Conservation (phyloP, 192 early-diverging fungal species). For the Backusella luteola region DNA sequence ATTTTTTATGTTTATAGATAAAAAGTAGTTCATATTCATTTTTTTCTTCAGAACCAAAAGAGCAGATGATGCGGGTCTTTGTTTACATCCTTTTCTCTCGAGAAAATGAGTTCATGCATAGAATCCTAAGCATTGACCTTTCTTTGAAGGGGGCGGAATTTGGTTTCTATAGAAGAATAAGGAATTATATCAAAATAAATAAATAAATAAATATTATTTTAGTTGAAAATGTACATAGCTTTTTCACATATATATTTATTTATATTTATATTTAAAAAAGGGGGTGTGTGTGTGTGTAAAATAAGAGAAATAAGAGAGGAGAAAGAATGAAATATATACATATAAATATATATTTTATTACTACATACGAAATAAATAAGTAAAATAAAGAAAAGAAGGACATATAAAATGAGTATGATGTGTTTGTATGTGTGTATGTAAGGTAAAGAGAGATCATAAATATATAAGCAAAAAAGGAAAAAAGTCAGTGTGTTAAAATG, state of each 20-base stretch:
- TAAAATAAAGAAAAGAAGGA: background rate
- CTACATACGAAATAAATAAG: background rate
- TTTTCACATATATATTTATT: background rate
- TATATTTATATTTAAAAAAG: conserved; percentile 8
- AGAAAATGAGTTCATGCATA: background rate
- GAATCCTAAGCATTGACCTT: background rate
- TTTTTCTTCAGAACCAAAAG: no score
- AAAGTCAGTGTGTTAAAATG: no score
- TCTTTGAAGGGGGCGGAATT: background rate
- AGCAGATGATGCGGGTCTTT: no score
- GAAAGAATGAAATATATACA: conserved; percentile 1
- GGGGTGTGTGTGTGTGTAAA: background rate
- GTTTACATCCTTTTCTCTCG: no score
- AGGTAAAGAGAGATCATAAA: background rate
- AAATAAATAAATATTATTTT: background rate
- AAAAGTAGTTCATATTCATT: no score
- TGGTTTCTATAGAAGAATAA: background rate
- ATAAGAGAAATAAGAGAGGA: background rate
- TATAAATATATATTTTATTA: conserved; percentile 2
- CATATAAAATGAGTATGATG: conserved; percentile 1
- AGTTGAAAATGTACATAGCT: background rate
- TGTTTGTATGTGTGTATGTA: conserved; percentile 2
- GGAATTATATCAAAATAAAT: no score
- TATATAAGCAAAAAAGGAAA: background rate
- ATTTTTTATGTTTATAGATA: no score